Evolutionary conservation across 306 rosid species (phyloP), one percentile per base, ranked within the genome.

Genomic region (Castanea sativa): DNA sequence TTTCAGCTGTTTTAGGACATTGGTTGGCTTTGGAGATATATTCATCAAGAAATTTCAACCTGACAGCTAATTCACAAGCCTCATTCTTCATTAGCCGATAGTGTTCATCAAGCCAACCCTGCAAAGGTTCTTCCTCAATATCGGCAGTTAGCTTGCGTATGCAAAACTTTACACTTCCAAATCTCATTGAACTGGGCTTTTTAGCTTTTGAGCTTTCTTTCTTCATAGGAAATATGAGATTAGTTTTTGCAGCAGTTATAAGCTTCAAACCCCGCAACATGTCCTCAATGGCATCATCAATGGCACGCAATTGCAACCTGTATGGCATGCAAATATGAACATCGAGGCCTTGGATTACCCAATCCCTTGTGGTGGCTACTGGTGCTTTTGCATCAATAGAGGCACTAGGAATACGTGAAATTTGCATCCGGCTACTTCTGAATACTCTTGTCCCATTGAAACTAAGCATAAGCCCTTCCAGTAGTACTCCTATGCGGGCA

Each of bases 101-200:
- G 87, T 96, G 99, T 83, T 96, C 99, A 88, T 96, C 99, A 88
- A 96, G 91, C 99, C 99, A 96, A 71, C 97, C 99, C 87, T 96
- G 99, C 77, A 96, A 58, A 49, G 98, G 99, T 75, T 96, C 98
- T 85, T 96, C 99, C 88, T 96, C 99, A 59, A 96, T 93, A 78
- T 93, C 96, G 76, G 88, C 93, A 85, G 96, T 90, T 57, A 96
- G 83, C 87, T 87, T 93, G 78, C 97, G 92, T 88, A 90, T 86
- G 85, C 82, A 86, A 80, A 96, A 93, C 90, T 87, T 96, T 75
- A 96, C 45, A 89, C 97, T 79, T 81, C 99, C 99, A 76, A 96
- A 86, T 83, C 82, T 93, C 65, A 79, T 71, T 81, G 96, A 85
- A 86, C 89, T 81, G 27, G 91, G 78, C 81, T 89, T 91, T 90